Evolutionary conservation across 1,284 basidiomycete species (phyloP).

Genomic region (Tylopilus orsonianus): DNA sequence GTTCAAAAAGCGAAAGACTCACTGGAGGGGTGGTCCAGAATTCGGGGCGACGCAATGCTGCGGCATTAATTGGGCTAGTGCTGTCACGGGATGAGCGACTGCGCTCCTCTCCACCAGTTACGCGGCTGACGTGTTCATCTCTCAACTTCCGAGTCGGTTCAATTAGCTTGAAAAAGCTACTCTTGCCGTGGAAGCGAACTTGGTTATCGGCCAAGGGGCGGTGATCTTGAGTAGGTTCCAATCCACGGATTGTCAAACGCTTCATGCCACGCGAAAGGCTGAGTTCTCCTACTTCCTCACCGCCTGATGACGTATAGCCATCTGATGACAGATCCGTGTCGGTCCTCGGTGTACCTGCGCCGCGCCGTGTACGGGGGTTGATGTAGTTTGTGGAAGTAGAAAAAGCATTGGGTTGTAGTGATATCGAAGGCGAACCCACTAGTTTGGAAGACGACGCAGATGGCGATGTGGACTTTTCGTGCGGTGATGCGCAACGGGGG

Average conservation of each 20-base stretch:
- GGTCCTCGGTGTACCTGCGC: conserved; percentile 22
- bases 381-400: conserved; percentile 8
- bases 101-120: conserved; percentile 21
- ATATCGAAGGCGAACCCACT: conserved; percentile 16
- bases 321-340: conserved; percentile 38
- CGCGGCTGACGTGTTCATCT: conserved; percentile 42
- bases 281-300: conserved; percentile 40
- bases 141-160: conserved; percentile 53
- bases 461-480: conserved; percentile 25
- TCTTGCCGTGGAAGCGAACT: conserved; percentile 61
- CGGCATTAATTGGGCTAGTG: conserved; percentile 23
- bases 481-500: conserved; percentile 13
- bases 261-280: conserved; percentile 39
- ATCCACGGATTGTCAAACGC: conserved; percentile 39
- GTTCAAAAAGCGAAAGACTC: conserved; percentile 13
- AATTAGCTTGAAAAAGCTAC: conserved; percentile 55
- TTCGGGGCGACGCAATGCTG: conserved; percentile 31
- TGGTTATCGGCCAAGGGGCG: conserved; percentile 33
- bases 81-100: conserved; percentile 19
- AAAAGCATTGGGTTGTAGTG: conserved; percentile 9
- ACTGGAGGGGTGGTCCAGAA: conserved; percentile 40
- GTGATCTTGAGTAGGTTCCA: conserved; percentile 33
- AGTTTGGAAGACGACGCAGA: conserved; percentile 17
- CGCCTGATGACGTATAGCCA: conserved; percentile 39
- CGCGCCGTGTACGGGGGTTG: conserved; percentile 8